phyloP scores from a whole-genome alignment of 805 yeast species.

The Metschnikowia vanudenii region DNA sequence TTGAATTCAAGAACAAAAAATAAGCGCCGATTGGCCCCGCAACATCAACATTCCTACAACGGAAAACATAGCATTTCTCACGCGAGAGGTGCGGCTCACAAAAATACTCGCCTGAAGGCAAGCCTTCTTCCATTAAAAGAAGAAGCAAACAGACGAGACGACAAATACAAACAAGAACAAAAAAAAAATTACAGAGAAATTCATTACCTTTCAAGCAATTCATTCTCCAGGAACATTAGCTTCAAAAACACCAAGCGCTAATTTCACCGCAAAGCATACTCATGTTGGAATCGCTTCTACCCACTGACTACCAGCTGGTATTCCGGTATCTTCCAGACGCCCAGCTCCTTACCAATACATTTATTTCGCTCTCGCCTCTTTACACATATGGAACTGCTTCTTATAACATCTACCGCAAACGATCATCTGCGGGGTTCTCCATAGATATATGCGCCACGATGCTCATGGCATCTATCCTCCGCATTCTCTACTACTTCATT shows the following conservation, averaged over 20 bases:
- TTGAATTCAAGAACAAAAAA: no score
- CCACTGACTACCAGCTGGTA: conserved; percentile 24
- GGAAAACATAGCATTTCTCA: no score
- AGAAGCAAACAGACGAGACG: no score
- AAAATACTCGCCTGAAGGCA: no score
- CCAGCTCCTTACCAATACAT: conserved; percentile 57
- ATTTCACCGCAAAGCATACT: not conserved
- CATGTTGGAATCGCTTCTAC: conserved; percentile 19
- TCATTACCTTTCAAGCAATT: no score
- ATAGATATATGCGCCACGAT: conserved; percentile 92
- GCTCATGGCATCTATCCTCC: conserved; percentile 70
- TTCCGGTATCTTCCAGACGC: conserved; percentile 32
- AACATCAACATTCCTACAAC: no score
- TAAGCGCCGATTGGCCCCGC: no score
- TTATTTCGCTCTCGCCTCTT: conserved; percentile 79
- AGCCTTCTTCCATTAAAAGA: no score
- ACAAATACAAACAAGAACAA: no score
- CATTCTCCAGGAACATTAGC: no score
- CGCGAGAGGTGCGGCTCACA: no score
- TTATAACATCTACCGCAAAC: conserved; percentile 57
- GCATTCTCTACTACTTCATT: conserved; percentile 74
- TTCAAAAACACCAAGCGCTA: not conserved
- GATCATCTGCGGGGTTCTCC: conserved; percentile 77
- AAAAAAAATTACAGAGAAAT: no score
- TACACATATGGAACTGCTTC: conserved; percentile 87